A percentile compares a stretch with the other conserved stretches of the same genome.
Evolutionary conservation across 257 asterid genomes (phyloP).

Genomic region (Lycium ferocissimum): DNA sequence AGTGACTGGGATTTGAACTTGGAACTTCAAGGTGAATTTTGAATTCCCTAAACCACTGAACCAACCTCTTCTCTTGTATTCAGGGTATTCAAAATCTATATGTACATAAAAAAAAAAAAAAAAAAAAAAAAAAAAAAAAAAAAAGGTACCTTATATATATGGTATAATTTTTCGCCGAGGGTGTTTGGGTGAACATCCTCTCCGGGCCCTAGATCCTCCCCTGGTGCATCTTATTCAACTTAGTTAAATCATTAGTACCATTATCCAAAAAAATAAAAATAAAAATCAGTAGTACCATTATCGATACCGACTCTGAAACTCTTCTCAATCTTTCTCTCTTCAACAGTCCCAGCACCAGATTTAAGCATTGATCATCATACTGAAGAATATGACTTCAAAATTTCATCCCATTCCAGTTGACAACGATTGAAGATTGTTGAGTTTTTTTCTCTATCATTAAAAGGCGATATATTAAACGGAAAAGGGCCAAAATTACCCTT

Average conservation of each 20-base stretch:
- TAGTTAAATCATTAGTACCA: constrained; percentile 2
- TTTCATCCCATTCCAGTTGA: not conserved
- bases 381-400: not conserved
- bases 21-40: too few relatives aligned
- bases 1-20: too few relatives aligned
- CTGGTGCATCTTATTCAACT: not conserved
- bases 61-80: too few relatives aligned
- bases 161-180: too few relatives aligned
- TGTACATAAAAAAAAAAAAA: too few relatives aligned
- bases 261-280: not conserved
- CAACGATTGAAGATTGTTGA: not conserved
- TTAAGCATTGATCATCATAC: constrained; percentile 1
- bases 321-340: constrained; percentile 4
- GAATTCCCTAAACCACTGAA: too few relatives aligned
- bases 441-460: not conserved
- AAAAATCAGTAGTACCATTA: not conserved
- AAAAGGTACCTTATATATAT: too few relatives aligned
- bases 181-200: too few relatives aligned
- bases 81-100: too few relatives aligned
- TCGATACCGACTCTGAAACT: not conserved
- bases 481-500: too few relatives aligned
- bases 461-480: not conserved
- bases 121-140: too few relatives aligned
- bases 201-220: too few relatives aligned
- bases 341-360: constrained; percentile 5